Conservation (phyloP, 495 filamentous ascomycete species). For the Aspergillus baeticus region DNA sequence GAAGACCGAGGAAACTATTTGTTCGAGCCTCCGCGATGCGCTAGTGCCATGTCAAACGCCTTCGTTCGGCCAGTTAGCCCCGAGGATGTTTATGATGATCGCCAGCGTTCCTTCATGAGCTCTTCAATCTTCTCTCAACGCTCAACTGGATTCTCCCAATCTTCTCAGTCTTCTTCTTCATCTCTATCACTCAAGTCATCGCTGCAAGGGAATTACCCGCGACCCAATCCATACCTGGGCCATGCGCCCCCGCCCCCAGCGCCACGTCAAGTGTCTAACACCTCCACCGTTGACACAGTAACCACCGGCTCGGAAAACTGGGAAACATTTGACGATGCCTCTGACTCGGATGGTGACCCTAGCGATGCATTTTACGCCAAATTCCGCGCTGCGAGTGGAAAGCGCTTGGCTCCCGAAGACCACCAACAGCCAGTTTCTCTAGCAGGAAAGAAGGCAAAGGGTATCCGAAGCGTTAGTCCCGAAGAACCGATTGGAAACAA, state of each 20-base stretch:
- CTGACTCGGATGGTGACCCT: conserved; percentile 70
- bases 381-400: conserved; percentile 62
- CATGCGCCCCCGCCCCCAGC: conserved; percentile 49
- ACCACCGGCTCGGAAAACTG: conserved; percentile 88
- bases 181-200: conserved; percentile 40
- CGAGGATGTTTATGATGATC: conserved; percentile 85
- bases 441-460: conserved; percentile 52
- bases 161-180: conserved; percentile 38
- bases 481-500: conserved; percentile 35
- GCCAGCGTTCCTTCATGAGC: conserved; percentile 50
- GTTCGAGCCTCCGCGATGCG: conserved; percentile 59
- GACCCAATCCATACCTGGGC: conserved; percentile 41
- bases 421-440: conserved; percentile 48
- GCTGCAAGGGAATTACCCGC: conserved; percentile 33
- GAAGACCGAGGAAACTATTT: conserved; percentile 60
- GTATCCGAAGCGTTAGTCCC: conserved; percentile 49
- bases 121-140: conserved; percentile 46
- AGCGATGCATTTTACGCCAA: conserved; percentile 77
- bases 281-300: conserved; percentile 59
- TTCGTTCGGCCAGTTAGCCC: conserved; percentile 75
- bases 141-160: conserved; percentile 41
- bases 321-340: conserved; percentile 85
- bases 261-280: conserved; percentile 69
- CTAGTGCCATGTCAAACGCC: conserved; percentile 62
- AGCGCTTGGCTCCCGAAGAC: conserved; percentile 64